Base-by-base conservation (phyloP, 2,329 filamentous ascomycete genomes). In the Colletotrichum nymphaeae region DNA sequence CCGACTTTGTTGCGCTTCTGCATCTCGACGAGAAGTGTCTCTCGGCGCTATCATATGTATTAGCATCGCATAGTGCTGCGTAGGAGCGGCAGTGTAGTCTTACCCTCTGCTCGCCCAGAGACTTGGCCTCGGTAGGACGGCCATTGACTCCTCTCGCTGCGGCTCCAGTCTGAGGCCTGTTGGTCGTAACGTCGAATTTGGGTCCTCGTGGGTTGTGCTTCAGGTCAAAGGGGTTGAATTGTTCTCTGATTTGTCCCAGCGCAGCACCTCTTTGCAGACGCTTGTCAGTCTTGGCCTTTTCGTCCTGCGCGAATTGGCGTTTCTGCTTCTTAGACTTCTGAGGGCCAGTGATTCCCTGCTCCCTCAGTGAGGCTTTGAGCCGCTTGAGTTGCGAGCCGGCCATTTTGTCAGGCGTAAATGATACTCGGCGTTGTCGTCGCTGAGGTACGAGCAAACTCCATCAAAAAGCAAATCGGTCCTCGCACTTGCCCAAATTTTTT, bases 191-290 rank as follows among this genome's bases (percentile, higher is more conserved):
- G 56, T 96, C 92, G 76, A 97, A 97, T 79, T 98, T 98, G 69
- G 92, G 92, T 0, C 92, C 93, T 73, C 93, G 89, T 1, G 92
- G 88, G 53, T 93, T 91, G 72, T 93, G 91, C 83, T 97, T 97
- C 81, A 98, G 90, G 80, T 99, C 97, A 83, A 99, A 99, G 0
- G 97, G 97, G 82, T 99, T 99, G 89, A 98, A 98, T 77, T 95
- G 93, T 79, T 98, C 95, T 80, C 97, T 93, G 81, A 99, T 98
- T 70, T 90, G 91, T 78, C 94, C 92, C 75, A 99, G 88, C 19
- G 95, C 94, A 69, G 91, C 92, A 79, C 93, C 90, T 80, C 93
- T 91, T 81, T 95, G 91, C 30, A 94, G 88, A 73, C 94, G 92
- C 83, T 95, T 94, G 79, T 96, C 92, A 77, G 84, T 86, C 75